These are phyloP conservation scores for Mercurialis annua DNA, from an alignment of 345 rosid species.

Conservation along the genomic window DNA sequence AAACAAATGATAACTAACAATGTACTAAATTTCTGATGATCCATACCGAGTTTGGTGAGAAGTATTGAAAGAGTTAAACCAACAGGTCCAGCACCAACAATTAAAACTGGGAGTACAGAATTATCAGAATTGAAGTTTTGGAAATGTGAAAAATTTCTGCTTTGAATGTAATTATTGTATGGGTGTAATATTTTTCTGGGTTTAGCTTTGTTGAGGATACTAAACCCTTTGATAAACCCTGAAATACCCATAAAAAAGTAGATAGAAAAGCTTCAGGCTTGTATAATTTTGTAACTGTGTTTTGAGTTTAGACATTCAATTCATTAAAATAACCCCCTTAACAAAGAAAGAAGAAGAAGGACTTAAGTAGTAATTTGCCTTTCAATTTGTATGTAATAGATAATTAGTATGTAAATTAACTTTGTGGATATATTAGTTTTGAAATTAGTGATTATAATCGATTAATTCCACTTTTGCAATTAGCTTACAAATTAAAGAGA, in stretches of 20 bases:
- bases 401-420: too few relatives aligned
- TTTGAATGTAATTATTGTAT: constrained; percentile 13
- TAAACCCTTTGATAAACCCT: constrained; percentile 44
- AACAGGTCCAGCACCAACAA: constrained; percentile 96
- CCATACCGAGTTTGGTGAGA: constrained; percentile 68
- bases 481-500: too few relatives aligned
- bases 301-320: neutral
- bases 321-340: neutral
- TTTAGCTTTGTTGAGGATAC: constrained; percentile 25
- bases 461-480: too few relatives aligned
- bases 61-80: constrained; percentile 86
- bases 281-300: neutral
- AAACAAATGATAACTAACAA: neutral
- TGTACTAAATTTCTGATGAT: neutral
- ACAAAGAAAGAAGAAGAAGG: neutral
- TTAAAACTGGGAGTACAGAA: constrained; percentile 66
- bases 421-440: too few relatives aligned
- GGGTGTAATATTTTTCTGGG: constrained; percentile 33
- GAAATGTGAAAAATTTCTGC: constrained; percentile 34
- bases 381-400: neutral
- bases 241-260: constrained; percentile 37
- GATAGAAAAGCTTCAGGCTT: neutral
- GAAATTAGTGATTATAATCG: too few relatives aligned
- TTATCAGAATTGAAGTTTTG: constrained; percentile 25
- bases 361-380: too few relatives aligned